A percentile compares a stretch with the other conserved stretches of the same genome.
These are phyloP conservation scores for Aspergillus haitiensis DNA, from an alignment of 495 filamentous ascomycete species.

Conservation along the genomic window DNA sequence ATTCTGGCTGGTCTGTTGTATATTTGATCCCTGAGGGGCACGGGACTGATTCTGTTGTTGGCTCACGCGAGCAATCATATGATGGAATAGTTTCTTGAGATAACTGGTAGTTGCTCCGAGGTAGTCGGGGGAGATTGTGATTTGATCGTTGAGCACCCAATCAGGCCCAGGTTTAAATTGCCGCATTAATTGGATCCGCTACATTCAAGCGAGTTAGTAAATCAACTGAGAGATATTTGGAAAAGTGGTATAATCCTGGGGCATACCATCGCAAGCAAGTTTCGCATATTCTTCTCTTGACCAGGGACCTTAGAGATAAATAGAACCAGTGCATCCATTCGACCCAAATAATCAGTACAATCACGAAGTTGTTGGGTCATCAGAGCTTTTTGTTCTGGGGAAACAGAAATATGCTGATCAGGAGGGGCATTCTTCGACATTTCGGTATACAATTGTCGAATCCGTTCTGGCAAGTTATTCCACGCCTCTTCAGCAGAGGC, in stretches of 20 bases:
- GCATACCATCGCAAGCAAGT: conserved; percentile 47
- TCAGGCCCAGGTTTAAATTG: conserved; percentile 58
- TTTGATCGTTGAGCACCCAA: conserved; percentile 53
- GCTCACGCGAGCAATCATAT: conserved; percentile 42
- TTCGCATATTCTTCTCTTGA: conserved; percentile 46
- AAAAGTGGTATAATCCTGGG: background rate
- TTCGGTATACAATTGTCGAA: conserved; percentile 42
- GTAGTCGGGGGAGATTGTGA: conserved; percentile 59
- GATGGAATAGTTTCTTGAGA: conserved; percentile 44
- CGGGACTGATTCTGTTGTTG: conserved; percentile 38
- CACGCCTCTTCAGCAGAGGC: conserved; percentile 41
- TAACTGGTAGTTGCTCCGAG: conserved; percentile 52
- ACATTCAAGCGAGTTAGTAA: conserved; percentile 28
- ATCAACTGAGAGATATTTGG: background rate
- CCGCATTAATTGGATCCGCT: conserved; percentile 58
- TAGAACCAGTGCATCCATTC: conserved; percentile 45
- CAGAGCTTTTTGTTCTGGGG: conserved; percentile 43
- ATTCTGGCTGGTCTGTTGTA: conserved; percentile 27
- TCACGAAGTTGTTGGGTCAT: conserved; percentile 52
- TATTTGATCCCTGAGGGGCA: conserved; percentile 27
- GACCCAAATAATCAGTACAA: conserved; percentile 40
- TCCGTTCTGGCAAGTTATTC: conserved; percentile 40
- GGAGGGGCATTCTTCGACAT: conserved; percentile 36
- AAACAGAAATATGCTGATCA: conserved; percentile 34
- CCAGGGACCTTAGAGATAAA: conserved; percentile 37